A percentile compares a stretch with the other conserved stretches of the same genome.
Conservation (phyloP, 179 eudicot species). For the Carnegiea gigantea region DNA sequence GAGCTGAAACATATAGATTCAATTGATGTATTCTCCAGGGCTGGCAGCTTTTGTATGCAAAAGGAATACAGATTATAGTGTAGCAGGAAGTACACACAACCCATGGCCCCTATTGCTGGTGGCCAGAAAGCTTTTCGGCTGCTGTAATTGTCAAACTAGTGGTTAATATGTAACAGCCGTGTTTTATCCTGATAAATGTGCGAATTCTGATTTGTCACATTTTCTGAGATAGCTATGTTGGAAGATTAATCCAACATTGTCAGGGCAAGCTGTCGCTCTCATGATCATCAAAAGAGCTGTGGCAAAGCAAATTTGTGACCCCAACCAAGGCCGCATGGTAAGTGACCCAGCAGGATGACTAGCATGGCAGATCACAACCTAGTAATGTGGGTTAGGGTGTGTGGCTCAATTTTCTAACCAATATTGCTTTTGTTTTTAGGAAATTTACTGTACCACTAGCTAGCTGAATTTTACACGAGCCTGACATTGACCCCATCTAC, state of each 20-base stretch:
- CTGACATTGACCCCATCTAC: neutral
- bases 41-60: neutral
- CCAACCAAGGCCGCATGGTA: too few species aligned
- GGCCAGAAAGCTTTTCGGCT: neutral
- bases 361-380: too few species aligned
- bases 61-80: neutral
- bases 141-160: neutral
- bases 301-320: too few species aligned
- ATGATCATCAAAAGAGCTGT: too few species aligned
- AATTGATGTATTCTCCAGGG: neutral
- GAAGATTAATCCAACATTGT: neutral
- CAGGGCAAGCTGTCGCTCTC: too few species aligned
- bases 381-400: too few species aligned
- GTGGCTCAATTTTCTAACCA: neutral
- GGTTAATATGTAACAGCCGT: neutral
- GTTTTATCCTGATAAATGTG: neutral
- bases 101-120: neutral
- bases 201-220: neutral
- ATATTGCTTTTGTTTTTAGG: too few species aligned
- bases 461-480: neutral
- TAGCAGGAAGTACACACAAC: neutral
- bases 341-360: too few species aligned
- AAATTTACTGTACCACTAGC: too few species aligned
- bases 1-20: conserved; percentile 17
- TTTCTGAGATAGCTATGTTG: neutral